These are phyloP conservation scores for Penicillium janthinellum DNA, from an alignment of 2,329 filamentous ascomycete genomes.

Conservation along the genomic window DNA sequence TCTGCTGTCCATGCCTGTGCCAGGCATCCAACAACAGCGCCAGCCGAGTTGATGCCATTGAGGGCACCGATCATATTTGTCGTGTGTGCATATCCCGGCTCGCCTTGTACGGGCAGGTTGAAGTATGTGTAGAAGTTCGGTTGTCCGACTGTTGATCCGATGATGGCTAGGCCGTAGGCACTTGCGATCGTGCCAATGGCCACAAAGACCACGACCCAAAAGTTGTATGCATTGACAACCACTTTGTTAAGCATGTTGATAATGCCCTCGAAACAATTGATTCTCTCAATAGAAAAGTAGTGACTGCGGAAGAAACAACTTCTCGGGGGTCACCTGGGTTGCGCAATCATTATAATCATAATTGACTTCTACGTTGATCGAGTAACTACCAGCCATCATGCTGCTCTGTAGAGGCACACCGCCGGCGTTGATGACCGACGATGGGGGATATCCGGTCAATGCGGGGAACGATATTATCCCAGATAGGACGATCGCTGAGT, in stretches of 20 bases:
- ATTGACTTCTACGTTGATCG: not conserved
- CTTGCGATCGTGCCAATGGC: constrained; percentile 38
- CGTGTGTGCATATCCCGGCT: constrained; percentile 46
- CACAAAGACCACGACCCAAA: constrained; percentile 37
- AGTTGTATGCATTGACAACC: constrained; percentile 34
- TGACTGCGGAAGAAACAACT: not conserved
- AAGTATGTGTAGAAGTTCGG: constrained; percentile 50
- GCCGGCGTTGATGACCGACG: not conserved
- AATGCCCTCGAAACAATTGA: not conserved
- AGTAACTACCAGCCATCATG: not conserved
- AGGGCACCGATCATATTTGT: constrained; percentile 48
- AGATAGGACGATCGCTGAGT: not conserved
- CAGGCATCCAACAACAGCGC: constrained; percentile 42
- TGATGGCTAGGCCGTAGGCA: constrained; percentile 39
- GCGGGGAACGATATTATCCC: not conserved
- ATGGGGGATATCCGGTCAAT: not conserved
- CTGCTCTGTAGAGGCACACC: not conserved
- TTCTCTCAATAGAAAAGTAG: not conserved
- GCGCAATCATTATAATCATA: not conserved
- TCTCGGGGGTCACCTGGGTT: not conserved
- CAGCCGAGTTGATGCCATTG: constrained; percentile 50
- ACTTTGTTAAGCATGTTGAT: constrained; percentile 12
- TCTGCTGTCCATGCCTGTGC: constrained; percentile 46
- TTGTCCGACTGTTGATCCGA: constrained; percentile 51
- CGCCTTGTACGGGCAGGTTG: constrained; percentile 39